These are phyloP conservation scores for Fragosphaeria purpurea DNA, from an alignment of 2,329 filamentous ascomycete genomes.

Conservation along the genomic window DNA sequence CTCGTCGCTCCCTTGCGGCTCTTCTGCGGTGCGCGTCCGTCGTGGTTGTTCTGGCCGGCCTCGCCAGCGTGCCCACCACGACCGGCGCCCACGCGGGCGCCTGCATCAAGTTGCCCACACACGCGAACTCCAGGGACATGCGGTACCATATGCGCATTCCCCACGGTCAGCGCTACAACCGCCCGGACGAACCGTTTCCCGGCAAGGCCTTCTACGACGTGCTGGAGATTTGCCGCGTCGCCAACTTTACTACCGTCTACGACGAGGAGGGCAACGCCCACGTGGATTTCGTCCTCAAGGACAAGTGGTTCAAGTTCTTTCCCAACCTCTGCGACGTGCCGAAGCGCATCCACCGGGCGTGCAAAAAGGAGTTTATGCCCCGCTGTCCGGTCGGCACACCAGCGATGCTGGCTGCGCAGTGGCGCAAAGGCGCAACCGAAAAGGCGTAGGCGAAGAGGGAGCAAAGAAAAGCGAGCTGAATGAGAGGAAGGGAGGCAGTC, in stretches of 20 bases:
- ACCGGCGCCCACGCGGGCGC: not conserved
- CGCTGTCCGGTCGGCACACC: not conserved
- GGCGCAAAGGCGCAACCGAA: not conserved
- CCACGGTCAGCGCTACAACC: not conserved
- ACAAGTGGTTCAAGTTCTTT: not conserved
- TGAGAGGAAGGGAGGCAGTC: too few species aligned
- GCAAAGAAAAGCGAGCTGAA: too few species aligned
- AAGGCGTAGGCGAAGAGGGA: too few species aligned
- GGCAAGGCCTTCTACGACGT: not conserved
- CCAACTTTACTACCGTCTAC: not conserved
- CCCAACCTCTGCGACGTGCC: not conserved
- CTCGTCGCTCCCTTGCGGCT: too few species aligned
- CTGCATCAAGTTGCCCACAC: not conserved
- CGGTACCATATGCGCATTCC: slow-evolving; percentile 3
- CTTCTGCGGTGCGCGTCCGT: too few species aligned
- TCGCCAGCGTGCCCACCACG: not conserved
- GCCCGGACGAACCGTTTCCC: not conserved
- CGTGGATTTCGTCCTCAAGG: slow-evolving; percentile 1
- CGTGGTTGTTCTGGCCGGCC: not conserved
- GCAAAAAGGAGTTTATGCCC: not conserved
- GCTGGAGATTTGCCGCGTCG: not conserved
- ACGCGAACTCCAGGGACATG: not conserved
- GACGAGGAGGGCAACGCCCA: slow-evolving; percentile 2
- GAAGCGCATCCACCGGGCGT: not conserved
- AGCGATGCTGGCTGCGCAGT: not conserved